Conservation (phyloP, 768 basidiomycete genomes). For the Coprinopsis cinerea region DNA sequence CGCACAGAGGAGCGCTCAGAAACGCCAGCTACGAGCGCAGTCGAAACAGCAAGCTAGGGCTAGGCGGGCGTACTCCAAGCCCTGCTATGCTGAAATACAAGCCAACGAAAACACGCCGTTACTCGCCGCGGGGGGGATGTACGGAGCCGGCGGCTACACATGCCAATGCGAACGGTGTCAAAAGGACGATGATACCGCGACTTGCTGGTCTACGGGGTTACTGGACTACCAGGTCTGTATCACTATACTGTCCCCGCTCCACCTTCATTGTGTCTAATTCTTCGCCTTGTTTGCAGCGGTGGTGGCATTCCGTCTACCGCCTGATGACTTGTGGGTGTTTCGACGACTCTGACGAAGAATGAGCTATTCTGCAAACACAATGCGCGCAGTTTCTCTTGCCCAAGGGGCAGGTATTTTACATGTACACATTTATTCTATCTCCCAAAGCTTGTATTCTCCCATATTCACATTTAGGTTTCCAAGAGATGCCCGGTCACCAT, state of each 20-base stretch:
- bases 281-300: conserved; percentile 50
- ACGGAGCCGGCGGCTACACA: background rate
- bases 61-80: background rate
- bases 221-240: conserved; percentile 63
- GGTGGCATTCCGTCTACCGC: conserved; percentile 74
- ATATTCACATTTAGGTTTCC: no score
- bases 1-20: conserved; percentile 20
- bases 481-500: no score
- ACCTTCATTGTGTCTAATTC: conserved; percentile 1
- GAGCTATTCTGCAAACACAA: conserved; percentile 6
- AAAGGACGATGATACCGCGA: conserved; percentile 32
- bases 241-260: background rate
- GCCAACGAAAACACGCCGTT: conserved; percentile 3
- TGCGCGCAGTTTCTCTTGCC: background rate
- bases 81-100: background rate
- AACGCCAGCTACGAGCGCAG: background rate
- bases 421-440: no score
- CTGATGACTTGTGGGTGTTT: conserved; percentile 58
- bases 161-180: background rate
- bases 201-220: conserved; percentile 51
- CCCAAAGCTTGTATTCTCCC: no score
- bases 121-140: background rate
- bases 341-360: conserved; percentile 47
- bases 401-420: no score
- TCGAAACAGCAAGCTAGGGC: background rate